Evolutionary conservation across 768 basidiomycete genomes (phyloP).

Genomic region (Suillus americanus): DNA sequence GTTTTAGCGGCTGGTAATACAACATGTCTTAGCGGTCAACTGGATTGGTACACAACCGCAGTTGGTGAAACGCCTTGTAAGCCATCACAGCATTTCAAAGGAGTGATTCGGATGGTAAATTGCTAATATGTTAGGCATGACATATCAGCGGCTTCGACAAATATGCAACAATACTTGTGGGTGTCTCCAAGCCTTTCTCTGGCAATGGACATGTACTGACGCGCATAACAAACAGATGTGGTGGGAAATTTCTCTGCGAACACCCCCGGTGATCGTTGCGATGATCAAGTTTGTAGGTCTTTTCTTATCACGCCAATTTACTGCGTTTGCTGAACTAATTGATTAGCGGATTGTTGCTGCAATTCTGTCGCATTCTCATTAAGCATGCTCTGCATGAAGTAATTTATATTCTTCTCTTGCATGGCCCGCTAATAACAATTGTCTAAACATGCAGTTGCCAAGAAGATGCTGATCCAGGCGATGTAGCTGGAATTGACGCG

Average conservation of each 20-base stretch:
- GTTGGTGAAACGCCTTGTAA: constrained; percentile 25
- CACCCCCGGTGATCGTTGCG: constrained; percentile 4
- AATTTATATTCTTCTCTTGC: not conserved
- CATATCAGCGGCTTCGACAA: constrained; percentile 23
- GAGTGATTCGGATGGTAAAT: not conserved
- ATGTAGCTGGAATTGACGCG: constrained; percentile 2
- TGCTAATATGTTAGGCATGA: constrained; percentile 14
- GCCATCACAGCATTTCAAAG: not conserved
- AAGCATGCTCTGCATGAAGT: constrained; percentile 28
- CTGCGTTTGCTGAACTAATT: not conserved
- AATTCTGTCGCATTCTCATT: constrained; percentile 21
- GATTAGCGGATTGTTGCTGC: constrained; percentile 19
- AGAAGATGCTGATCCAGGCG: constrained; percentile 12
- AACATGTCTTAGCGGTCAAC: constrained; percentile 11
- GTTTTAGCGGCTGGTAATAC: constrained; percentile 15
- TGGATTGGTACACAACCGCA: constrained; percentile 24
- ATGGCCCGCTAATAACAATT: not conserved
- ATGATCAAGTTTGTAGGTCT: constrained; percentile 5
- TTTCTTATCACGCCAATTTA: not conserved
- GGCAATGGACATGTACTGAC: not conserved
- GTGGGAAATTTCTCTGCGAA: not conserved
- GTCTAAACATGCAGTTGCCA: constrained; percentile 15
- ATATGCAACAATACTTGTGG: constrained; percentile 19
- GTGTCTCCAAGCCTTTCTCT: constrained; percentile 1
- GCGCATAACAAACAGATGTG: not conserved